These are phyloP conservation scores for Coccinonectria pachysandricola DNA, from an alignment of 2,329 filamentous ascomycete genomes.

Conservation along the genomic window DNA sequence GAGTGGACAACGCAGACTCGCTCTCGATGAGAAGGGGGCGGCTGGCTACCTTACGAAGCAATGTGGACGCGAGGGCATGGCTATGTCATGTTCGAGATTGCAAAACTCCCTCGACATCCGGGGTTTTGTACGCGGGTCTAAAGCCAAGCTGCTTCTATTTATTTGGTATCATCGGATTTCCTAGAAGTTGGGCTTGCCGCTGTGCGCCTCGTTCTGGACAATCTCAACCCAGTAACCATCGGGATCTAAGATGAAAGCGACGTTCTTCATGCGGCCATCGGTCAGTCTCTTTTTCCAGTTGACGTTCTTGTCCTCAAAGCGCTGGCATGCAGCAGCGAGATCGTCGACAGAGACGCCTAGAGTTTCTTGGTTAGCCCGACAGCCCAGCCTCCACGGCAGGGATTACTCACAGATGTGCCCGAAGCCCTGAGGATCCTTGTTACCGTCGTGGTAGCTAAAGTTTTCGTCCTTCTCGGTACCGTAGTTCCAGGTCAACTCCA, in stretches of 20 bases:
- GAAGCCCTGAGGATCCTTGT: constrained; percentile 84
- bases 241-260: constrained; percentile 84
- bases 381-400: neutral
- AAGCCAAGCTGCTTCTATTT: too few species aligned
- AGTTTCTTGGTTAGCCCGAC: constrained; percentile 9
- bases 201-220: constrained; percentile 67
- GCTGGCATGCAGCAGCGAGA: constrained; percentile 73
- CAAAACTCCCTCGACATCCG: too few species aligned
- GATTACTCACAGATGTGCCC: constrained; percentile 70
- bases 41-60: too few species aligned
- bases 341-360: constrained; percentile 76
- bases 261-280: constrained; percentile 85
- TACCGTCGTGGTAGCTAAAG: constrained; percentile 88
- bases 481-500: constrained; percentile 83
- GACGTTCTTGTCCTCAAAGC: constrained; percentile 73
- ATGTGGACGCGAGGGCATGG: too few species aligned
- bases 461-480: constrained; percentile 74
- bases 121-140: too few species aligned
- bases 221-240: constrained; percentile 77
- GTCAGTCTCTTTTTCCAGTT: constrained; percentile 94
- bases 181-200: constrained; percentile 43
- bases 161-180: neutral
- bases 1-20: too few species aligned
- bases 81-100: too few species aligned
- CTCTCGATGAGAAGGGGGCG: too few species aligned